These are phyloP conservation scores for Butyriboletus loyo DNA, from an alignment of 768 basidiomycete genomes.

Conservation along the genomic window DNA sequence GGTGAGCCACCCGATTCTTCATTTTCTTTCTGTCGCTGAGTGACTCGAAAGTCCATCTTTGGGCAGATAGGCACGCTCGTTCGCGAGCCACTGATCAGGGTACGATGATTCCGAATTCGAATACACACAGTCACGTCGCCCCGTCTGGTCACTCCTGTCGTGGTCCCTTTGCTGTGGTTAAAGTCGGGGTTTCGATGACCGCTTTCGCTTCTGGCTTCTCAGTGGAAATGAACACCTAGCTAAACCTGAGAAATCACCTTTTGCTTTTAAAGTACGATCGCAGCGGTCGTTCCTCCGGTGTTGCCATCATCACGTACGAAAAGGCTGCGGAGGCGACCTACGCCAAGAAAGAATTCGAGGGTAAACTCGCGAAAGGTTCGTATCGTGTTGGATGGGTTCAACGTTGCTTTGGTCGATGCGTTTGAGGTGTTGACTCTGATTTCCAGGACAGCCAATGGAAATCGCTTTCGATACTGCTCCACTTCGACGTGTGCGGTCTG, in stretches of 20 bases:
- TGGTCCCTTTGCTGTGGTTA: conserved; percentile 28
- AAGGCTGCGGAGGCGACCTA: conserved; percentile 72
- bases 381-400: neutral
- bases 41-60: conserved; percentile 68
- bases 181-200: conserved; percentile 32
- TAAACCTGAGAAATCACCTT: conserved; percentile 55
- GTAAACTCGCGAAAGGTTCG: conserved; percentile 83
- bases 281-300: conserved; percentile 87
- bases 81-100: conserved; percentile 91
- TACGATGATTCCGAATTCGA: conserved; percentile 63
- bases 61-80: conserved; percentile 89
- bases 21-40: conserved; percentile 2
- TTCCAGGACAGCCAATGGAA: conserved; percentile 74
- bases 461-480: conserved; percentile 58
- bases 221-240: conserved; percentile 41
- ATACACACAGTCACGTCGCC: conserved; percentile 33
- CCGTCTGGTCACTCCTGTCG: conserved; percentile 33
- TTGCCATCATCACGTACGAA: conserved; percentile 78
- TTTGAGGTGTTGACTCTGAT: conserved; percentile 1
- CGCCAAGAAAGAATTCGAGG: conserved; percentile 83
- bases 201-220: conserved; percentile 44
- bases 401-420: neutral
- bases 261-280: conserved; percentile 82
- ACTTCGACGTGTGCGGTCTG: conserved; percentile 44
- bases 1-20: conserved; percentile 46